These are phyloP conservation scores for Syzygium aromaticum DNA, from an alignment of 345 rosid species.

Conservation along the genomic window DNA sequence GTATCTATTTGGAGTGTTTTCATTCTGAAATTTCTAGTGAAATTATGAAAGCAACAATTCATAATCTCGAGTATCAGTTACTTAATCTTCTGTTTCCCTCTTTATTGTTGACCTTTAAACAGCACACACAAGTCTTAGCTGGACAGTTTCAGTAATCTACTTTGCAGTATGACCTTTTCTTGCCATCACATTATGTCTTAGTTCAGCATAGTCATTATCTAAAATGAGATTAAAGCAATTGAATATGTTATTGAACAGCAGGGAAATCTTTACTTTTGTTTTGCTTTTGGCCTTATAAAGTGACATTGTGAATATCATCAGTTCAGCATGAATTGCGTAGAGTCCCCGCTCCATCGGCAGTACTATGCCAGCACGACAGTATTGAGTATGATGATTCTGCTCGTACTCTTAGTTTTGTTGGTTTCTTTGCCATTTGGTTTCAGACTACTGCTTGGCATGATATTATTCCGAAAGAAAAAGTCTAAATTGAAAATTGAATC, in stretches of 20 bases:
- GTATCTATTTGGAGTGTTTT: not conserved
- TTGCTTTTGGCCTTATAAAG: not conserved
- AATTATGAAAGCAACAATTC: not conserved
- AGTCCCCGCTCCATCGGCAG: not conserved
- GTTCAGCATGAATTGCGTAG: not conserved
- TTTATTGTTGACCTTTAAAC: not conserved
- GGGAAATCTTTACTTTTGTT: not conserved
- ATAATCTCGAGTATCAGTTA: not conserved
- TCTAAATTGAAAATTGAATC: not conserved
- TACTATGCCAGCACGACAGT: not conserved
- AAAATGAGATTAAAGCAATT: not conserved
- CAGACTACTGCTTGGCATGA: not conserved
- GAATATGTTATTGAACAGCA: not conserved
- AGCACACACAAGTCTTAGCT: not conserved
- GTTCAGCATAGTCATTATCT: not conserved
- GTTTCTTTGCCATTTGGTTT: not conserved
- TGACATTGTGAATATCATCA: not conserved
- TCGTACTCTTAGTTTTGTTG: not conserved
- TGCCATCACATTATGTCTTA: not conserved
- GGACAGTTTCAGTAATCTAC: not conserved
- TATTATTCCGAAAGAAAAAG: not conserved
- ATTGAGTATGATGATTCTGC: not conserved
- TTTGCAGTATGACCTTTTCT: not conserved
- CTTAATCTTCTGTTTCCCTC: not conserved
- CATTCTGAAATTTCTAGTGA: not conserved